These are phyloP conservation scores for Penicillium antarcticum DNA, from an alignment of 495 filamentous ascomycete genomes.

Conservation along the genomic window DNA sequence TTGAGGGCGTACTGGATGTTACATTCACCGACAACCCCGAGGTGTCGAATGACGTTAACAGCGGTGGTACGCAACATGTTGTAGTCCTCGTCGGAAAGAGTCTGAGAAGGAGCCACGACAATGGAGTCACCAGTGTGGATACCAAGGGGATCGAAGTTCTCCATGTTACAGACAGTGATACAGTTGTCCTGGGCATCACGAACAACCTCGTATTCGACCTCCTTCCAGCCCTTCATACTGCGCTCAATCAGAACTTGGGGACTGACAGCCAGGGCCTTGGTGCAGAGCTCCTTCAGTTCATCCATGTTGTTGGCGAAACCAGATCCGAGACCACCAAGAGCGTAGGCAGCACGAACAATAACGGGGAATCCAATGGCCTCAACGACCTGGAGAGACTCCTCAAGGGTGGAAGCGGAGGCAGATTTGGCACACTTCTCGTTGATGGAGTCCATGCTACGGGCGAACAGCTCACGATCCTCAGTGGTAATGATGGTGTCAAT, in stretches of 20 bases:
- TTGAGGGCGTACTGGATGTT: slow-evolving; percentile 99
- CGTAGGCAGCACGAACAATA: slow-evolving; percentile 95
- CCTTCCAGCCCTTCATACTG: slow-evolving; percentile 99
- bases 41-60: slow-evolving; percentile 97
- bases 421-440: slow-evolving; percentile 98
- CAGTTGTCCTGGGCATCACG: slow-evolving; percentile 96
- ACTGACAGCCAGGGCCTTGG: slow-evolving; percentile 89
- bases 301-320: slow-evolving; percentile 90
- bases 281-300: slow-evolving; percentile 87
- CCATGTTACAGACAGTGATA: slow-evolving; percentile 99
- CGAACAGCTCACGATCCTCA: slow-evolving; percentile 95
- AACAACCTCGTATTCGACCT: slow-evolving; percentile 98
- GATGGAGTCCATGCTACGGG: slow-evolving; percentile 97
- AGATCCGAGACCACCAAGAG: slow-evolving; percentile 90
- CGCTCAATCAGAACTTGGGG: slow-evolving; percentile 94
- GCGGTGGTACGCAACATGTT: slow-evolving; percentile 98
- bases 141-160: slow-evolving; percentile 97
- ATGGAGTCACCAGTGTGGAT: slow-evolving; percentile 99
- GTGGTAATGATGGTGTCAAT: slow-evolving; percentile 98
- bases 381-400: slow-evolving; percentile 81
- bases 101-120: slow-evolving; percentile 95
- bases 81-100: slow-evolving; percentile 95
- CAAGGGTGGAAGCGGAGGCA: slow-evolving; percentile 79
- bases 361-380: slow-evolving; percentile 92
- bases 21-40: slow-evolving; percentile 96